phyloP scores from a whole-genome alignment of 108 stramenopile genomes.

The Epipyxis sp. region DNA sequence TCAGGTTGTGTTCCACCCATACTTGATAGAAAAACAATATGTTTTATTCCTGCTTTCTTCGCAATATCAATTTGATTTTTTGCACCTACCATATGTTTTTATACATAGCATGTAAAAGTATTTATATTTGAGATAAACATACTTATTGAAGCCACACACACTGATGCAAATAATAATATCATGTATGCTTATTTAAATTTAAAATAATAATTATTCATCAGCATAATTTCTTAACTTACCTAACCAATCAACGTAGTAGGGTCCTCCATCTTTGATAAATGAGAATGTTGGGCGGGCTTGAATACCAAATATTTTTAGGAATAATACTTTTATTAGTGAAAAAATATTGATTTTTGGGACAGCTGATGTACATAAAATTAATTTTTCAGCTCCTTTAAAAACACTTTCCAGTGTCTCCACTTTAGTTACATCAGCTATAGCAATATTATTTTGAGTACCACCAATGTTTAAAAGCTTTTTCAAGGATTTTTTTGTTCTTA shows the following conservation, averaged over 20 bases:
- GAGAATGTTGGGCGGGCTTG: not conserved
- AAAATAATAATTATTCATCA: slow-evolving; percentile 37
- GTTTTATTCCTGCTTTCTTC: slow-evolving; percentile 67
- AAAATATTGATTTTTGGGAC: slow-evolving; percentile 56
- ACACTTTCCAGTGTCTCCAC: slow-evolving; percentile 46
- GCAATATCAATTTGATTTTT: slow-evolving; percentile 82
- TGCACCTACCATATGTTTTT: slow-evolving; percentile 59
- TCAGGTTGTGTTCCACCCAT: slow-evolving; percentile 82
- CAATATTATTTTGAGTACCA: slow-evolving; percentile 37
- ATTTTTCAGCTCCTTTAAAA: slow-evolving; percentile 61
- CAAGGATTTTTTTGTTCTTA: slow-evolving; percentile 46
- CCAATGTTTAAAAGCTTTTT: slow-evolving; percentile 21
- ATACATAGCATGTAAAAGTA: not conserved
- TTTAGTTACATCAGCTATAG: slow-evolving; percentile 62
- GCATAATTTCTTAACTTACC: slow-evolving; percentile 18
- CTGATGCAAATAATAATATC: slow-evolving; percentile 64
- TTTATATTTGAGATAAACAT: not conserved
- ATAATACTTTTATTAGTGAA: not conserved
- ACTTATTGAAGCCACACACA: slow-evolving; percentile 68
- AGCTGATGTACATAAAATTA: slow-evolving; percentile 74
- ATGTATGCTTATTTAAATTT: slow-evolving; percentile 56
- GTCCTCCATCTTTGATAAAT: not conserved
- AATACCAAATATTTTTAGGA: not conserved
- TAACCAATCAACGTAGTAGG: not conserved
- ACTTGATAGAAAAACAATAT: slow-evolving; percentile 66